Base-by-base conservation (phyloP, 169 alveolate genomes). In the Cryptosporidium parvum region DNA sequence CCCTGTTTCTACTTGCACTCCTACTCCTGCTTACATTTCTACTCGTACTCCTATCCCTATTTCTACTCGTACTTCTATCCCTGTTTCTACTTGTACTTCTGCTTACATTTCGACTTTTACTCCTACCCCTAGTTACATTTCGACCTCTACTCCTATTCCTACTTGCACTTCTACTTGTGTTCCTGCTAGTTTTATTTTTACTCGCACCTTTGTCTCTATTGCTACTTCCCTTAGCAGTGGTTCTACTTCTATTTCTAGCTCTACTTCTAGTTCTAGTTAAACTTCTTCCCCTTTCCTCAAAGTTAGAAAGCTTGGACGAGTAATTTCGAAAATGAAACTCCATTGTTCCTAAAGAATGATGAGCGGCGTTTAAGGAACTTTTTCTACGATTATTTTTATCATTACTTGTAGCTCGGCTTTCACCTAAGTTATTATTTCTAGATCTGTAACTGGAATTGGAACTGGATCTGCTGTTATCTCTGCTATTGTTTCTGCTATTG, bases 1-100 rank as follows among this genome's bases (percentile, higher is more conserved):
- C 39, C 42, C 80, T 69, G 16, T 61, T 69, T 3, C n/a, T 31
- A 6, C 61, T 58, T 10, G 3, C 42, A 56, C 35, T 69, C 2
- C 59, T 39, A 37, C 80, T 37, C n/a, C 56, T 39, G 6, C 80
- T 69, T 14, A 0, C 18, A 1, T 12, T 29, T 6, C 80, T 69
- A n/a, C 33, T 69, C n/a, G 0, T 6, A 58, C 37, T 29, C 29
- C 37, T 10, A 9, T 14, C 12, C 21, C 48, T 71, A 5, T 33
- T n/a, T 71, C 48, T 71, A 10, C 85, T 31, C 14, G 12, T 21
- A 10, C 85, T 71, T 44, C 61, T 69, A n/a, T n/a, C 12, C 21
- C 48, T 71, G 14, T 33, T n/a, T 71, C 48, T 71, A 10, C 85
- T 31, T 29, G 12, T 21, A 10, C 85, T 71, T 44, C 61, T 69